phyloP scores from a whole-genome alignment of 495 filamentous ascomycete genomes.

The Lasiosphaeris hirsuta region DNA sequence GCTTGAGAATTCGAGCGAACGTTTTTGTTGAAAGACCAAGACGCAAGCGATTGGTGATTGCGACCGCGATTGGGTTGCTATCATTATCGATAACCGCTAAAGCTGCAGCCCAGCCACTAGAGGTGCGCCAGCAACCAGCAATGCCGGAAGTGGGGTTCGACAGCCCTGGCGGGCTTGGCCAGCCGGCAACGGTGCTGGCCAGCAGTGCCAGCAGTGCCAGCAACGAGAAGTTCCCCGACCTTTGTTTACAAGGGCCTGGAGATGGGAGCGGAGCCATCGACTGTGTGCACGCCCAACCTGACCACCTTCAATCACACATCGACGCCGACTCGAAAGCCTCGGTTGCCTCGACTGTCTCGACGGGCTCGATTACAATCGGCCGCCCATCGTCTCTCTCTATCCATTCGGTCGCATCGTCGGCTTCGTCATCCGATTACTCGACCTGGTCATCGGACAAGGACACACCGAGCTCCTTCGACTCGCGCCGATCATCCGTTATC shows the following conservation, averaged over 20 bases:
- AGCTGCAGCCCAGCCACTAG: constrained; percentile 18
- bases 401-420: constrained; percentile 23
- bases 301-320: constrained; percentile 4
- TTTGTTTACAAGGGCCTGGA: constrained; percentile 26
- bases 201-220: constrained; percentile 18
- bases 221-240: constrained; percentile 29
- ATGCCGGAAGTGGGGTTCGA: constrained; percentile 21
- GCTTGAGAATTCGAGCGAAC: not conserved
- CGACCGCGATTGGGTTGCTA: not conserved
- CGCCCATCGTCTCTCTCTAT: constrained; percentile 29
- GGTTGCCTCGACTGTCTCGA: not conserved
- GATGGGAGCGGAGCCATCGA: constrained; percentile 7
- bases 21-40: not conserved
- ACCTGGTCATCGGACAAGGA: constrained; percentile 19
- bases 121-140: constrained; percentile 8
- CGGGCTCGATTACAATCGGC: constrained; percentile 1
- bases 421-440: constrained; percentile 19
- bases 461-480: constrained; percentile 19
- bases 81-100: constrained; percentile 8
- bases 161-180: constrained; percentile 18
- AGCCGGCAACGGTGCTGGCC: constrained; percentile 11
- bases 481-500: constrained; percentile 27
- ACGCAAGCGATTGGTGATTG: not conserved
- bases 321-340: not conserved
- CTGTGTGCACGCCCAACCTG: constrained; percentile 5